Conservation (phyloP, 805 yeast species). For the Kregervanrija pseudodelftensis region DNA sequence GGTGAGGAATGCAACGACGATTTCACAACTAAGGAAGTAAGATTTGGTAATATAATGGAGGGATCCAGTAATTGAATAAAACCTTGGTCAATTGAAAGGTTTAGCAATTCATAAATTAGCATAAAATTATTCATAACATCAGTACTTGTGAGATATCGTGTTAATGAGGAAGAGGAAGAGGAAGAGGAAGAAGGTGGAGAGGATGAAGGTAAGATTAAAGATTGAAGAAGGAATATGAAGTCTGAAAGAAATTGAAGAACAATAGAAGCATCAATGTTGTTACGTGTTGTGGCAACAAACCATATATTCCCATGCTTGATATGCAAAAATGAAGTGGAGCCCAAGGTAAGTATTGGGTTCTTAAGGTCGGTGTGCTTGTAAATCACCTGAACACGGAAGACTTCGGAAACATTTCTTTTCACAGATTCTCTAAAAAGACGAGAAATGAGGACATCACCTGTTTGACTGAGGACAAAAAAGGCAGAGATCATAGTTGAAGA, state of each 20-base stretch:
- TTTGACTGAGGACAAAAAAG: conserved; percentile 64
- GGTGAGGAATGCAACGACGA: background rate
- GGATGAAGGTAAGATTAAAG: conserved; percentile 11
- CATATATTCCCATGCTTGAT: conserved; percentile 58
- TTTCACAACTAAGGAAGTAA: conserved; percentile 15
- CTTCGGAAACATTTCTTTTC: conserved; percentile 73
- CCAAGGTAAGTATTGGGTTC: conserved; percentile 75
- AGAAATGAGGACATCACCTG: conserved; percentile 80
- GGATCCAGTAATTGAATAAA: conserved; percentile 63
- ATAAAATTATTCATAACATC: conserved; percentile 59
- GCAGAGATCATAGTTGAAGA: conserved; percentile 63
- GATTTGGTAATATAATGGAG: conserved; percentile 30
- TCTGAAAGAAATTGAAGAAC: conserved; percentile 73
- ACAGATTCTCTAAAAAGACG: conserved; percentile 68
- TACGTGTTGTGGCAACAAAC: conserved; percentile 83
- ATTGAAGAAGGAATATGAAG: conserved; percentile 46
- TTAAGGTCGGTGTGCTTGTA: conserved; percentile 44
- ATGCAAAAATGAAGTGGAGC: conserved; percentile 86
- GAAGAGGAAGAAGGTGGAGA: too few species aligned
- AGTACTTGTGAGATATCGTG: conserved; percentile 33
- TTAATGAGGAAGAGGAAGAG: conserved; percentile 27
- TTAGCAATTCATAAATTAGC: conserved; percentile 67
- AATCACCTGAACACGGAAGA: conserved; percentile 88
- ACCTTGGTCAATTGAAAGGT: conserved; percentile 72
- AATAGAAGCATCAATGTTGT: conserved; percentile 77